These are phyloP conservation scores for Sphaceloma murrayae DNA, from an alignment of 2,329 filamentous ascomycete genomes.

Conservation along the genomic window DNA sequence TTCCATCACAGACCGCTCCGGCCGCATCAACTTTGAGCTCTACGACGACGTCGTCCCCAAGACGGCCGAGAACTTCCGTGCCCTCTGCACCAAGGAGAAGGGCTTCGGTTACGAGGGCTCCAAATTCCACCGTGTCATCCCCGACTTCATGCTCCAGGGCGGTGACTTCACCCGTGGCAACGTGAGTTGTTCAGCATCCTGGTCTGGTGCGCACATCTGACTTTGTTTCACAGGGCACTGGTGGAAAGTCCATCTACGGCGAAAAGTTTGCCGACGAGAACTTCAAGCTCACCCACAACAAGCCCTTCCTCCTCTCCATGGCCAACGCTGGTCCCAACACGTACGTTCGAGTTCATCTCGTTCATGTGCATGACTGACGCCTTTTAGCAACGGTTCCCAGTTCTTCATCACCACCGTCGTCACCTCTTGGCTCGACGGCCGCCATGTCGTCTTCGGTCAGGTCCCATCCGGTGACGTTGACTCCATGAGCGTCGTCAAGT, in stretches of 20 bases:
- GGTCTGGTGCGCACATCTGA: slow-evolving; percentile 4
- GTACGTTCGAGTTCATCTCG: slow-evolving; percentile 33
- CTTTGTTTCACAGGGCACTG: slow-evolving; percentile 59
- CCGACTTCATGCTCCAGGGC: slow-evolving; percentile 97
- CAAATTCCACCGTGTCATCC: slow-evolving; percentile 92
- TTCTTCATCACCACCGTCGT: slow-evolving; percentile 64
- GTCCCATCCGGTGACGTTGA: slow-evolving; percentile 47
- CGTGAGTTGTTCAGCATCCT: slow-evolving; percentile 45
- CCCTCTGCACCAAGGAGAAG: slow-evolving; percentile 91
- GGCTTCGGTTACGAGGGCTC: slow-evolving; percentile 73
- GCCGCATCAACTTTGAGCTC: slow-evolving; percentile 82
- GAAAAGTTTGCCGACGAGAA: slow-evolving; percentile 97
- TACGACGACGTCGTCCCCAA: slow-evolving; percentile 79
- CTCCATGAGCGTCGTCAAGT: slow-evolving; percentile 47
- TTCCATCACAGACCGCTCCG: slow-evolving; percentile 50
- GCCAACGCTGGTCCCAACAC: slow-evolving; percentile 97
- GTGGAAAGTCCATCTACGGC: slow-evolving; percentile 94
- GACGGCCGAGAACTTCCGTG: slow-evolving; percentile 94
- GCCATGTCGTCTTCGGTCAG: slow-evolving; percentile 79
- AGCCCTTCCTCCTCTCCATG: slow-evolving; percentile 92
- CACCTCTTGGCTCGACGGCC: slow-evolving; percentile 62
- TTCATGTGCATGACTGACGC: slow-evolving; percentile 14
- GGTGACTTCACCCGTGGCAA: slow-evolving; percentile 95
- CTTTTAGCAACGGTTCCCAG: slow-evolving; percentile 55
- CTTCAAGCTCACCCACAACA: slow-evolving; percentile 83